Base-by-base conservation (phyloP, 2,329 filamentous ascomycete genomes). In the Arthrinium puccinioides region DNA sequence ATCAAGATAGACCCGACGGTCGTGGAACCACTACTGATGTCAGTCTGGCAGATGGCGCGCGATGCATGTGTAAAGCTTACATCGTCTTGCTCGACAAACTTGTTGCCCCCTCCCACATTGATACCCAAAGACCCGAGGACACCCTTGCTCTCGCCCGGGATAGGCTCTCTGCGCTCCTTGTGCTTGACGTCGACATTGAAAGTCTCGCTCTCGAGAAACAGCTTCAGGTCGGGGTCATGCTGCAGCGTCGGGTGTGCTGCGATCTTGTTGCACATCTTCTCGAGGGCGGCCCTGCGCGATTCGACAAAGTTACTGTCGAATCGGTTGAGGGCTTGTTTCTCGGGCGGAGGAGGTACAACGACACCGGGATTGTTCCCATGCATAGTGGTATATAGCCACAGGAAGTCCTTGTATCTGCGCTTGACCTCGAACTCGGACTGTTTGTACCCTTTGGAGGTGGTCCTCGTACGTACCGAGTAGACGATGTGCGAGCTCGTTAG, bases 271-370 rank as follows among this genome's bases (percentile, higher is more conserved):
- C 96, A 70, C 92, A 98, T 98, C 57, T 92, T 87, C 64, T 98
- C 92, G 41, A 98, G 67, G 11, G 92, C 92, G 44, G 88, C 85
- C 50, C 92, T 78, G 52, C 92, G 75, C 29, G 86, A 87, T 62
- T 98, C 92, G 44, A 98, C 88, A 62, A 98, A 98, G 60, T 96
- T 94, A 48, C 79, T 86, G 62, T 98, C 90, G 56, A 98, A 98
- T 26, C 92, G 81, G 43, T 90, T 90, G 39, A 98, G 86, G 7
- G 90, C 89, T 65, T 98, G 92, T 69, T 98, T 98, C 66, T 98
- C 92, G 1, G 92, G 92, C 1, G 92, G 92, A 7, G 92, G 90
- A 0, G 92, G 92, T 10, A 98, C 87, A 21, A 98, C 88, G 25
- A 96, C 82, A 40, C 92, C 92, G 0, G 92, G 92, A 52, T 92